phyloP scores from a whole-genome alignment of 2,329 filamentous ascomycete genomes.

The Colletotrichum sp. region DNA sequence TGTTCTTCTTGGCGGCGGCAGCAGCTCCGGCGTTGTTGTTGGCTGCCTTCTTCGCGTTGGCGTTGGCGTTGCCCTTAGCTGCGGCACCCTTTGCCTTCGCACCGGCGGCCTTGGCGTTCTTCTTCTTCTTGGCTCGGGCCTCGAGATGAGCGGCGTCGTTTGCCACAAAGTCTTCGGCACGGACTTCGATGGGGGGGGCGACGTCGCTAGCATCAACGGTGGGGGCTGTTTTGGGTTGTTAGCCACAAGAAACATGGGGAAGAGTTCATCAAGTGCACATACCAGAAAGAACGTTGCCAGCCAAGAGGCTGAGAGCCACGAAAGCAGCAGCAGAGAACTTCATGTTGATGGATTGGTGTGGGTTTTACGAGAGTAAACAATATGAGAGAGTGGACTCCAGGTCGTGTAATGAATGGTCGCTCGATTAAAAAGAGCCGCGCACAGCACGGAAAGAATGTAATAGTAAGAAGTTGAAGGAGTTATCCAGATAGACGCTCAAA shows the following conservation, averaged over 20 bases:
- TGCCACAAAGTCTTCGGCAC: background rate
- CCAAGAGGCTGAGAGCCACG: conserved; percentile 1
- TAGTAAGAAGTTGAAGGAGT: background rate
- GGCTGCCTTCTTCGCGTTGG: background rate
- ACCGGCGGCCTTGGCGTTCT: background rate
- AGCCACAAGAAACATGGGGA: background rate
- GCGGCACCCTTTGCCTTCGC: background rate
- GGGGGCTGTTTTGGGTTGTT: background rate
- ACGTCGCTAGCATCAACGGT: background rate
- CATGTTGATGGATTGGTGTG: background rate
- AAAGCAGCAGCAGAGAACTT: conserved; percentile 13
- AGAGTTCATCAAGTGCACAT: background rate
- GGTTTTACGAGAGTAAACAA: background rate
- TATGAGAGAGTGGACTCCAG: conserved; percentile 9
- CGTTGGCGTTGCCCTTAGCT: background rate
- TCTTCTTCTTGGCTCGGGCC: conserved; percentile 4
- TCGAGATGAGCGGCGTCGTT: background rate
- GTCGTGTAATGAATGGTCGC: background rate
- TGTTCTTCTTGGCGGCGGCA: background rate
- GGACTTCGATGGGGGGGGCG: background rate
- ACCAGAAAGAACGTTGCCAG: conserved; percentile 15
- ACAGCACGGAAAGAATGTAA: conserved; percentile 15
- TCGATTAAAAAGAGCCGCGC: conserved; percentile 11
- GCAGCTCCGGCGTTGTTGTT: background rate
- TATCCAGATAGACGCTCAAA: background rate